Conservation (phyloP, 345 rosid species). For the Moricandia moricandioides region DNA sequence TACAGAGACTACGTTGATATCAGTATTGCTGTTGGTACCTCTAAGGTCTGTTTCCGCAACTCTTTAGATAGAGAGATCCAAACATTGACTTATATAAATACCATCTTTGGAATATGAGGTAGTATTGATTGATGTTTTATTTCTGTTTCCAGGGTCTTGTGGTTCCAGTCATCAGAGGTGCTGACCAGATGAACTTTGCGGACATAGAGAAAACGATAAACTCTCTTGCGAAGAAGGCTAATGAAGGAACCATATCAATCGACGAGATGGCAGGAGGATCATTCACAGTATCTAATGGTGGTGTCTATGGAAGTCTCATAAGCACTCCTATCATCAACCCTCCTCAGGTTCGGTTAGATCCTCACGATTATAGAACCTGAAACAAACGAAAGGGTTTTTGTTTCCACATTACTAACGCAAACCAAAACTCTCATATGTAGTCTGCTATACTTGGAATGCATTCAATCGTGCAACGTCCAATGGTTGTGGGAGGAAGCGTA, state of each 20-base stretch:
- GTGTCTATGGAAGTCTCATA: conserved; percentile 90
- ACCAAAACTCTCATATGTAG: conserved; percentile 35
- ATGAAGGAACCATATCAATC: conserved; percentile 83
- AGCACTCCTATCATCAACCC: conserved; percentile 99
- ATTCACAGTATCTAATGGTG: conserved; percentile 58
- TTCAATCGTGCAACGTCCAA: conserved; percentile 76
- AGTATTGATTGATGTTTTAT: conserved; percentile 12
- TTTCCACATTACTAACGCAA: background rate
- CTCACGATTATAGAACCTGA: background rate
- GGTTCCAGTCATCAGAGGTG: conserved; percentile 81
- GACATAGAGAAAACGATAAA: conserved; percentile 90
- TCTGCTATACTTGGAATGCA: conserved; percentile 95
- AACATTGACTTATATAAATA: background rate
- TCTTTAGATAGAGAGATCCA: background rate
- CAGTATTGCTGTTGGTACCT: conserved; percentile 80
- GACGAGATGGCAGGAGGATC: conserved; percentile 99
- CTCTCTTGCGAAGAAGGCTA: conserved; percentile 88
- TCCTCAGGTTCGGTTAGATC: conserved; percentile 65
- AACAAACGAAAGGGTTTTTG: background rate
- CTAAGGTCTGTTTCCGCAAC: conserved; percentile 43
- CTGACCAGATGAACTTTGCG: conserved; percentile 76
- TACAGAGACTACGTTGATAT: conserved; percentile 93
- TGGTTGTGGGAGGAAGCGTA: conserved; percentile 77
- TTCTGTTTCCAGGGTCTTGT: conserved; percentile 64
- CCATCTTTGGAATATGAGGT: background rate